Conservation (phyloP, 805 yeast genomes). For the Metschnikowia drakensbergensis region DNA sequence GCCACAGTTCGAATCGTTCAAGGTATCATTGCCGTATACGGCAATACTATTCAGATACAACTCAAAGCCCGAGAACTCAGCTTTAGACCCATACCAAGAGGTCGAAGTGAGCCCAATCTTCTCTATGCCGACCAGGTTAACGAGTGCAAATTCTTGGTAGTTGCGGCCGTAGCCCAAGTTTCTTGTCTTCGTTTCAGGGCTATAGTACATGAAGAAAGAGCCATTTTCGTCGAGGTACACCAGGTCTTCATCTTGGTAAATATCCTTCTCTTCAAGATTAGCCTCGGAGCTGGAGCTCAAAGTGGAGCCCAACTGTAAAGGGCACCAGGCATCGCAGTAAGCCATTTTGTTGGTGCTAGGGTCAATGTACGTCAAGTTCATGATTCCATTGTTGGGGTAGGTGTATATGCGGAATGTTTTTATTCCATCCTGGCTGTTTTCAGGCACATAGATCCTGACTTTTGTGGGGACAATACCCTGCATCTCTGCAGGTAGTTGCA, state of each 20-base stretch:
- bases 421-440: slow-evolving; percentile 44
- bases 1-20: slow-evolving; percentile 66
- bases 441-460: slow-evolving; percentile 65
- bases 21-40: slow-evolving; percentile 70
- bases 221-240: slow-evolving; percentile 34
- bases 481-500: slow-evolving; percentile 50
- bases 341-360: slow-evolving; percentile 56
- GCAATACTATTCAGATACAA: slow-evolving; percentile 57
- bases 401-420: slow-evolving; percentile 70
- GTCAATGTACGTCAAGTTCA: slow-evolving; percentile 85
- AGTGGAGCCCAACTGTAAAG: slow-evolving; percentile 46
- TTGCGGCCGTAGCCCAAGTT: slow-evolving; percentile 41
- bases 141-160: slow-evolving; percentile 83
- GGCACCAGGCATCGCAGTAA: slow-evolving; percentile 88
- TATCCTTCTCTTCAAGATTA: slow-evolving; percentile 19
- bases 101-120: slow-evolving; percentile 61
- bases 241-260: slow-evolving; percentile 21
- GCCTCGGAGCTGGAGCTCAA: slow-evolving; percentile 29
- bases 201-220: slow-evolving; percentile 33
- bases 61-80: slow-evolving; percentile 70
- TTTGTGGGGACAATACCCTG: slow-evolving; percentile 57
- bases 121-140: slow-evolving; percentile 58
- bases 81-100: slow-evolving; percentile 64
- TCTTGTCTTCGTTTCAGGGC: slow-evolving; percentile 30
- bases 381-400: slow-evolving; percentile 77